These are phyloP conservation scores for Cystobasidium ongulense DNA, from an alignment of 768 basidiomycete species.

Conservation along the genomic window DNA sequence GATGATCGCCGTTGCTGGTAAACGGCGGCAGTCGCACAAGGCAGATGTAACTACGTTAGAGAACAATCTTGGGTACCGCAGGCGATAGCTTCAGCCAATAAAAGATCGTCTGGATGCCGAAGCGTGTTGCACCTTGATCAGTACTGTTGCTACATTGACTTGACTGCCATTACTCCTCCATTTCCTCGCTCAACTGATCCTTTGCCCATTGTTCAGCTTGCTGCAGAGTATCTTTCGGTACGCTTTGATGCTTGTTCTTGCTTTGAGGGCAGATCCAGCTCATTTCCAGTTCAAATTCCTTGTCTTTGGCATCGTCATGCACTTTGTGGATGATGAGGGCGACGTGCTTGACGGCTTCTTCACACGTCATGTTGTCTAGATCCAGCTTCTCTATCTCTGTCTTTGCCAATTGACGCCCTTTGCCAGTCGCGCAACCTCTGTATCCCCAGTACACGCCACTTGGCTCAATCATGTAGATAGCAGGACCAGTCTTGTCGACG, in stretches of 20 bases:
- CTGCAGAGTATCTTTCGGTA: conserved; percentile 72
- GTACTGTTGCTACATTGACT: background rate
- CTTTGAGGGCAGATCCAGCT: conserved; percentile 90
- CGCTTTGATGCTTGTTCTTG: conserved; percentile 64
- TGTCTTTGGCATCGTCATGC: conserved; percentile 96
- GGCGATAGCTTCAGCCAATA: too few relatives aligned
- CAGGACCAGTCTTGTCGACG: conserved; percentile 66
- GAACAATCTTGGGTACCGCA: too few relatives aligned
- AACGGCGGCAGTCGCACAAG: too few relatives aligned
- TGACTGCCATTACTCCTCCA: conserved; percentile 39
- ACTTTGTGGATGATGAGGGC: conserved; percentile 95
- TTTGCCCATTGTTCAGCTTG: conserved; percentile 84
- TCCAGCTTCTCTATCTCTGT: conserved; percentile 96
- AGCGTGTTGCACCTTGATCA: background rate
- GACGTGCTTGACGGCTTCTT: conserved; percentile 83
- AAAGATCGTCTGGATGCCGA: too few relatives aligned
- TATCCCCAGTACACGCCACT: conserved; percentile 91
- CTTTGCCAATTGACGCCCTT: conserved; percentile 95
- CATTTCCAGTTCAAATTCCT: conserved; percentile 95
- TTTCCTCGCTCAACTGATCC: conserved; percentile 54
- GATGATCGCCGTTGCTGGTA: too few relatives aligned
- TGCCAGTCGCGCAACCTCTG: conserved; percentile 91
- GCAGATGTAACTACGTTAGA: too few relatives aligned
- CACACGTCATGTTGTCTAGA: conserved; percentile 64
- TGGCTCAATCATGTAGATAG: conserved; percentile 83